phyloP scores from a whole-genome alignment of 2,329 filamentous ascomycete species.

The Dactylellina drechsleri region DNA sequence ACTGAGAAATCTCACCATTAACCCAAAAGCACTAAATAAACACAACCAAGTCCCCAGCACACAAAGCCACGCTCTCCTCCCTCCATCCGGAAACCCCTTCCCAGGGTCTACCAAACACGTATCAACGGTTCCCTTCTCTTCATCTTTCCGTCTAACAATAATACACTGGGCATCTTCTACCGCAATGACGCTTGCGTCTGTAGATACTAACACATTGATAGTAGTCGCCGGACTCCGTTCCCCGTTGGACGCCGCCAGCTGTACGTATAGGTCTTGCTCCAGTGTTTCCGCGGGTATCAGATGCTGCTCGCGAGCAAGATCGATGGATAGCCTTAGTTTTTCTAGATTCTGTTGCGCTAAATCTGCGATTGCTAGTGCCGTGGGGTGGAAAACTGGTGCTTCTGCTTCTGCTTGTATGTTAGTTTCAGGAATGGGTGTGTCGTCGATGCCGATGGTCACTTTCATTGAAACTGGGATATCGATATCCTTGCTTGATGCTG shows the following conservation, averaged over 20 bases:
- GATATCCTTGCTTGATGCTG: background rate
- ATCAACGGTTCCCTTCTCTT: background rate
- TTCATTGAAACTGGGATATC: conserved; percentile 1
- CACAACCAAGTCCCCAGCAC: conserved; percentile 50
- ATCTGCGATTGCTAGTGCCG: conserved; percentile 10
- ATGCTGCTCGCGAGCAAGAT: background rate
- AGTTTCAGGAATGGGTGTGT: background rate
- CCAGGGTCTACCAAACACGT: conserved; percentile 8
- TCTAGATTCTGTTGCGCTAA: conserved; percentile 16
- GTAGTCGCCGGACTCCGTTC: conserved; percentile 44
- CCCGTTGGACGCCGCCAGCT: conserved; percentile 15
- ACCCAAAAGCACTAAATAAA: conserved; percentile 47
- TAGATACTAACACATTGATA: conserved; percentile 27
- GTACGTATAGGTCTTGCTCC: background rate
- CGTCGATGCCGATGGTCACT: conserved; percentile 24
- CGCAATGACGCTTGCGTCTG: conserved; percentile 39
- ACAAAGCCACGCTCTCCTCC: conserved; percentile 45
- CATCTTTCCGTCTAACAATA: conserved; percentile 19
- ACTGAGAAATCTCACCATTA: conserved; percentile 35
- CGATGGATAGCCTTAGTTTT: conserved; percentile 16
- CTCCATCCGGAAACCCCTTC: conserved; percentile 49
- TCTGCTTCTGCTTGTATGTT: conserved; percentile 7
- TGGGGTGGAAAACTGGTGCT: conserved; percentile 13
- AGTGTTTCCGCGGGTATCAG: background rate
- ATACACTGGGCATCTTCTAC: conserved; percentile 33